Percentiles rank a stretch among this genome's conserved stretches.
phyloP scores from a whole-genome alignment of 169 alveolate species.

The Perkinsus marinus region DNA sequence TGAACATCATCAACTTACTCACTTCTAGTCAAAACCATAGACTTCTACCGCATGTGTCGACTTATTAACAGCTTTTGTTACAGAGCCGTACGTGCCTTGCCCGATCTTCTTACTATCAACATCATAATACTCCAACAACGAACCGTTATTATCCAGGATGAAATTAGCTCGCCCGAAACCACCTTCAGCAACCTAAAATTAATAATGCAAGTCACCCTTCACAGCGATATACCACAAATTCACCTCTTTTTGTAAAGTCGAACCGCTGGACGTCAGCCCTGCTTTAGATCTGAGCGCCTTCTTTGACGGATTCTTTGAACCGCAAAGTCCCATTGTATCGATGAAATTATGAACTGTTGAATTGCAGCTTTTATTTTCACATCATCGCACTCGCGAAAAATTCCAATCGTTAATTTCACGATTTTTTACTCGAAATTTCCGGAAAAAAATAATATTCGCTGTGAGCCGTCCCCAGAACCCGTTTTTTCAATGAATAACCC shows the following conservation, averaged over 20 bases:
- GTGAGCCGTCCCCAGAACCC: no score
- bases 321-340: not conserved
- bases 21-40: no score
- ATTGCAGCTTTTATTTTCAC: no score
- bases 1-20: no score
- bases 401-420: no score
- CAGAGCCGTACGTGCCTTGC: conserved; percentile 36
- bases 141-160: conserved; percentile 17
- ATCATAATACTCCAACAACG: conserved; percentile 20
- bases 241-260: not conserved
- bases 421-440: no score
- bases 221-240: not conserved
- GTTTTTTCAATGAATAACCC: no score
- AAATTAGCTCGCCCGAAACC: not conserved
- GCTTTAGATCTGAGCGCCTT: not conserved
- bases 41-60: conserved; percentile 19
- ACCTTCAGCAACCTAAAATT: not conserved
- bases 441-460: no score
- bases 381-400: no score
- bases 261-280: not conserved
- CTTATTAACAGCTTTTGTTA: conserved; percentile 28
- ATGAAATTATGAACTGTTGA: not conserved
- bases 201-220: not conserved
- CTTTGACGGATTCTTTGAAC: not conserved
- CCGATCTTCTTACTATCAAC: conserved; percentile 28